Evolutionary conservation across 352 stramenopile genomes (phyloP).

Genomic region (Phytopythium montanum): DNA sequence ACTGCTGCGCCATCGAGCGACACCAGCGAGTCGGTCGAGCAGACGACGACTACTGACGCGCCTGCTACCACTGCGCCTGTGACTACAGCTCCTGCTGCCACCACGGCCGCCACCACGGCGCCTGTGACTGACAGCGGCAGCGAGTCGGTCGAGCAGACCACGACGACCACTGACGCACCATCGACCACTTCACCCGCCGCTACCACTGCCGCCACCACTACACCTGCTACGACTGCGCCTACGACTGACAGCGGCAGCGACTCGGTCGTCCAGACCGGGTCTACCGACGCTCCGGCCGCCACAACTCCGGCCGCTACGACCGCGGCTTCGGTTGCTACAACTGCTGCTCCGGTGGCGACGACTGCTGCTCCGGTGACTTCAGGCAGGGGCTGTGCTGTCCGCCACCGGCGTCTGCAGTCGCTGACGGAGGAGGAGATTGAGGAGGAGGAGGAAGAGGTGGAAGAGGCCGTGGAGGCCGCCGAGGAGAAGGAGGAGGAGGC

Average conservation of each 20-base stretch:
- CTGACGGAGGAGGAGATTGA: constrained; percentile 23
- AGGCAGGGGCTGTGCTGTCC: constrained; percentile 17
- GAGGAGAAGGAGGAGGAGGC: constrained; percentile 24
- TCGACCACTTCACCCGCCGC: constrained; percentile 1
- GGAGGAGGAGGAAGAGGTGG: constrained; percentile 20
- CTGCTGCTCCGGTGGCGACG: not conserved
- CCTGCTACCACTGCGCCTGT: constrained; percentile 9
- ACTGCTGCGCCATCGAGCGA: constrained; percentile 1
- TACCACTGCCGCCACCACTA: constrained; percentile 7
- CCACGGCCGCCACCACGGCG: constrained; percentile 5
- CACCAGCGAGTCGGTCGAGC: not conserved
- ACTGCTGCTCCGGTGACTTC: not conserved
- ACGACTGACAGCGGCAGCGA: constrained; percentile 8
- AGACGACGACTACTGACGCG: constrained; percentile 1
- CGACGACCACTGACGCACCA: not conserved
- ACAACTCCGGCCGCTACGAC: not conserved
- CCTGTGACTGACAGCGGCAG: constrained; percentile 9
- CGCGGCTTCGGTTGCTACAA: not conserved
- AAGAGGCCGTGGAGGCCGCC: constrained; percentile 13
- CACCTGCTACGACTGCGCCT: constrained; percentile 8
- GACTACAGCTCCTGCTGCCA: constrained; percentile 9
- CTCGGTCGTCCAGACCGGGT: constrained; percentile 1
- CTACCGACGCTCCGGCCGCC: not conserved
- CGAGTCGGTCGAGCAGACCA: constrained; percentile 2
- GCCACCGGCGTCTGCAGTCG: constrained; percentile 14